Evolutionary conservation across 805 yeast species (phyloP), one percentile per base, ranked within the genome.

Genomic region (Myxozyma vanderwaltii): DNA sequence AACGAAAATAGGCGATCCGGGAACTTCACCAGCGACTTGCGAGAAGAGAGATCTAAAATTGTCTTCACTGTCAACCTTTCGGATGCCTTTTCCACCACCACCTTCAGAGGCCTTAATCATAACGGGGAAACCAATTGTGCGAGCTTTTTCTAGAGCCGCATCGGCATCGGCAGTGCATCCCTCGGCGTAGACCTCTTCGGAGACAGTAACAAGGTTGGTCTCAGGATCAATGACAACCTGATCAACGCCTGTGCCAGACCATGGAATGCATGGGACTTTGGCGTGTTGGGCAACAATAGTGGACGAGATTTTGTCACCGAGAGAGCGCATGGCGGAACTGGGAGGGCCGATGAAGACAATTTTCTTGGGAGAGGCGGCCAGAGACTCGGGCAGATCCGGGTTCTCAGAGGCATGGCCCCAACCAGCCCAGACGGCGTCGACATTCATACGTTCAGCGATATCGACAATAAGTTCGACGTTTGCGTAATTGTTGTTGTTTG

Each of bases 341-440:
- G 99, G 99, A 63, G 99, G 99, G 66, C 99, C 99, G 74, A 94
- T 94, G 71, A 94, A 94, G 56, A 94, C 81, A 69, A 95, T 88
- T 71, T 82, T 88, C 75, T 90, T 87, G 61, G 91, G 90, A 19
- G 97, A 90, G n/a, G 86, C 86, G 15, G 98, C 97, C 73, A 94
- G 81, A 75, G 82, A 84, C 76, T 94, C 99, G 29, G 99, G 99
- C 66, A 94, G 82, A 48, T 79, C 74, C 27, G 99, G 99, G 77
- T 95, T 92, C 79, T 94, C 99, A n/a, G 97, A 89, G 29, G 99
- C 99, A 74, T 95, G 99, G 70, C 99, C 99, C 99, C 99, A 94
- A 70, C 99, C 99, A 36, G 99, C 99, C 99, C 99, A 94, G 59
- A 94, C 99, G 26, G 99, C 99, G 74, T 94, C 96, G 57, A 89